These are phyloP conservation scores for Collybiopsis luxurians DNA, from an alignment of 768 basidiomycete genomes.

Conservation along the genomic window DNA sequence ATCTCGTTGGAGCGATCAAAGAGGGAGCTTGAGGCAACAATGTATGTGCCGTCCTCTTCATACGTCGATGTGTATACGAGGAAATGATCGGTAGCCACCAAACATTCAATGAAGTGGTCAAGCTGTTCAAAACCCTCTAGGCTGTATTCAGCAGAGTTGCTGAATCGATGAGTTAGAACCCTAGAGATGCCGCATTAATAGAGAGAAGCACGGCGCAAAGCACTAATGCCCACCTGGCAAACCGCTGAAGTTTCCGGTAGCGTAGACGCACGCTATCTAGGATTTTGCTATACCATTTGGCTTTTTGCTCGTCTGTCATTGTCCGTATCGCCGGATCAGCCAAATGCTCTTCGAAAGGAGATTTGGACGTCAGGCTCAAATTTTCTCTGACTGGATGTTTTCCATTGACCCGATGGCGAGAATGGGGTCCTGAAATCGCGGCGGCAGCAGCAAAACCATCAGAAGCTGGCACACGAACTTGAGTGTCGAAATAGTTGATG, in stretches of 20 bases:
- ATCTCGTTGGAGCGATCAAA: slow-evolving; percentile 76
- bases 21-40: slow-evolving; percentile 78
- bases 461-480: slow-evolving; percentile 66
- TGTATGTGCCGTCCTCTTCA: slow-evolving; percentile 90
- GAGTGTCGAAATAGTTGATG: slow-evolving; percentile 92
- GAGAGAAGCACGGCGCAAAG: slow-evolving; percentile 7
- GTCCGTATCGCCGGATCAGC: slow-evolving; percentile 38
- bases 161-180: slow-evolving; percentile 80
- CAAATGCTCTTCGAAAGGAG: slow-evolving; percentile 31
- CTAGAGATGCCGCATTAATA: slow-evolving; percentile 27
- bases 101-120: slow-evolving; percentile 73
- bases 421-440: slow-evolving; percentile 27
- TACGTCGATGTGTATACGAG: slow-evolving; percentile 87
- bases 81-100: slow-evolving; percentile 86
- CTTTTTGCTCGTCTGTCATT: slow-evolving; percentile 82
- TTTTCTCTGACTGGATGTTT: not conserved
- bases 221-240: slow-evolving; percentile 65
- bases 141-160: slow-evolving; percentile 89
- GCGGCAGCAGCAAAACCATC: not conserved
- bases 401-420: slow-evolving; percentile 17
- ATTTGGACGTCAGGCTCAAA: too few relatives aligned
- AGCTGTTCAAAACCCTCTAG: slow-evolving; percentile 77
- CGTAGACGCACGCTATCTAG: slow-evolving; percentile 89
- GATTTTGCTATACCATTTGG: slow-evolving; percentile 90
- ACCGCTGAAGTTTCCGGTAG: slow-evolving; percentile 92